These are phyloP conservation scores for Rhodosporidiobolus odoratus DNA, from an alignment of 768 basidiomycete genomes.

Conservation along the genomic window DNA sequence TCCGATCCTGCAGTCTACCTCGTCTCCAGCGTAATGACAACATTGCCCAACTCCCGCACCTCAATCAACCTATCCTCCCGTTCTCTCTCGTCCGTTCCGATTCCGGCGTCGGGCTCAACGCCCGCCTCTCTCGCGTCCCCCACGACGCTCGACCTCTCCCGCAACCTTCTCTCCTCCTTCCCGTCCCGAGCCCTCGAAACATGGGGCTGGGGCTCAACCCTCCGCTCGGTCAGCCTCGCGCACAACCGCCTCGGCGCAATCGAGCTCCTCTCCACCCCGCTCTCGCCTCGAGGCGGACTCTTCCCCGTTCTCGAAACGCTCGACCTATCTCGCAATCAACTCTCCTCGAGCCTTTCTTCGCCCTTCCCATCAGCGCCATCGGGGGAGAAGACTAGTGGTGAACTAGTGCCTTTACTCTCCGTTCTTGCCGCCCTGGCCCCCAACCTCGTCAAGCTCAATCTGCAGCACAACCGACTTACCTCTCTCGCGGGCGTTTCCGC, in stretches of 20 bases:
- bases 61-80: constrained; percentile 1
- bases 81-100: not conserved
- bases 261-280: not conserved
- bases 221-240: constrained; percentile 6
- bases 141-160: constrained; percentile 15
- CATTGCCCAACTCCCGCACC: not conserved
- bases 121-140: not conserved
- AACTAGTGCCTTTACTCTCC: not conserved
- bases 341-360: not conserved
- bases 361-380: not conserved
- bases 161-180: not conserved
- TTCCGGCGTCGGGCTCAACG: not conserved
- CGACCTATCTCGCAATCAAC: constrained; percentile 18
- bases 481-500: constrained; percentile 10
- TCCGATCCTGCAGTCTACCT: constrained; percentile 5
- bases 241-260: constrained; percentile 14
- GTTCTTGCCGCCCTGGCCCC: not conserved
- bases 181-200: not conserved
- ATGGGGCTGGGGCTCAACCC: constrained; percentile 10
- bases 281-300: not conserved
- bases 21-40: not conserved
- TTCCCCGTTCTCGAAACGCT: constrained; percentile 6
- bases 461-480: constrained; percentile 25
- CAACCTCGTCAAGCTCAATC: not conserved
- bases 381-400: not conserved